phyloP scores from a whole-genome alignment of 805 yeast genomes.

The Yamadazyma philogaea region DNA sequence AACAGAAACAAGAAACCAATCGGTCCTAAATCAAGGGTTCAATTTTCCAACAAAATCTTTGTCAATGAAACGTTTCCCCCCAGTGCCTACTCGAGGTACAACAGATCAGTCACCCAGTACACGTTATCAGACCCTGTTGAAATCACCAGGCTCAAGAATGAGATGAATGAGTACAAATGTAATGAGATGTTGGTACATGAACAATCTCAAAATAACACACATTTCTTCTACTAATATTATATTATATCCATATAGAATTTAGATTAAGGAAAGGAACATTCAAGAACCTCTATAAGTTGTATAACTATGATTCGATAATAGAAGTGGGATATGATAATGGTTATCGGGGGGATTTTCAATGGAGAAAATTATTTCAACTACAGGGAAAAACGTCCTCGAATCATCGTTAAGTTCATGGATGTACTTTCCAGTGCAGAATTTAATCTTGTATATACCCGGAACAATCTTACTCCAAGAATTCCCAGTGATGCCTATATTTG shows the following conservation, averaged over 20 bases:
- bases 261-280: neutral
- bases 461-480: conserved; percentile 43
- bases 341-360: conserved; percentile 64
- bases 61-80: conserved; percentile 55
- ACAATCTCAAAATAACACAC: conserved; percentile 57
- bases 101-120: conserved; percentile 49
- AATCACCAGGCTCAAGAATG: conserved; percentile 57
- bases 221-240: conserved; percentile 48
- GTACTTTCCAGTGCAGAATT: conserved; percentile 73
- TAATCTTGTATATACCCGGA: conserved; percentile 71
- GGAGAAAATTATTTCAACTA: conserved; percentile 73
- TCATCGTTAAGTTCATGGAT: conserved; percentile 34
- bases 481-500: conserved; percentile 5
- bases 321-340: conserved; percentile 88
- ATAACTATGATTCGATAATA: conserved; percentile 82
- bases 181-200: conserved; percentile 69
- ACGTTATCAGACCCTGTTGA: conserved; percentile 48
- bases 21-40: conserved; percentile 22
- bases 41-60: conserved; percentile 46
- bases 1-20: conserved; percentile 1
- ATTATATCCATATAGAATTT: conserved; percentile 3
- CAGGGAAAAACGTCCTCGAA: conserved; percentile 74
- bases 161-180: conserved; percentile 61
- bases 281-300: conserved; percentile 87
- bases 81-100: conserved; percentile 52